Percentiles rank a stretch among this genome's conserved stretches.
phyloP scores from a whole-genome alignment of 2,329 filamentous ascomycete species.

The Exophiala phaeomuriformis region DNA sequence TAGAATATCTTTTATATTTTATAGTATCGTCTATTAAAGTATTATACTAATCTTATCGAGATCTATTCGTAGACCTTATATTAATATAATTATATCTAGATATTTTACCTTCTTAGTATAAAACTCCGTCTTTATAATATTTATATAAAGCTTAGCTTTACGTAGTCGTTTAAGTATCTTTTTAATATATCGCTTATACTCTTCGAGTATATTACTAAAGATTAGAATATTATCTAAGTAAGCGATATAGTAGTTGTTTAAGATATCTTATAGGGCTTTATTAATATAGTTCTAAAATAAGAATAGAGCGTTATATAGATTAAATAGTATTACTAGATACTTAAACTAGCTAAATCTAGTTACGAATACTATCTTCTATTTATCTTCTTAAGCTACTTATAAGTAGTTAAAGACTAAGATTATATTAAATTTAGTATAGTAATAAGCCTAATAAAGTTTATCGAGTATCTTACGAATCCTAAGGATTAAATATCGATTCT shows the following conservation, averaged over 20 bases:
- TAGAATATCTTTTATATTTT: too few species aligned
- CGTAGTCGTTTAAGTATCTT: too few species aligned
- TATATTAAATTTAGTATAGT: constrained; percentile 26
- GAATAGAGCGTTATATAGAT: constrained; percentile 18
- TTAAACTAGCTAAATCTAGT: constrained; percentile 21
- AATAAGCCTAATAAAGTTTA: constrained; percentile 3
- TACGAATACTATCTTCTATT: constrained; percentile 23
- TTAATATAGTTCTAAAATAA: constrained; percentile 25
- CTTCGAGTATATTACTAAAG: not conserved
- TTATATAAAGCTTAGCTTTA: too few species aligned
- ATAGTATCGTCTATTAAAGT: too few species aligned
- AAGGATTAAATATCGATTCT: not conserved
- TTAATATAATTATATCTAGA: too few species aligned
- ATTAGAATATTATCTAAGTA: constrained; percentile 26
- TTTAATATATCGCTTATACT: too few species aligned
- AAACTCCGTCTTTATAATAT: too few species aligned
- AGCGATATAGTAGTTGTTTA: constrained; percentile 16
- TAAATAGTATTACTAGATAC: constrained; percentile 24
- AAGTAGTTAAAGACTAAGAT: constrained; percentile 15
- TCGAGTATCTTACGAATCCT: not conserved
- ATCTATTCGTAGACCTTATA: too few species aligned
- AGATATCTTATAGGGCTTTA: constrained; percentile 7
- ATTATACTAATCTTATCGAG: too few species aligned
- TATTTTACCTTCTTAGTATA: too few species aligned
- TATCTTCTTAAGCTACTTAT: constrained; percentile 14